A percentile compares a stretch with the other conserved stretches of the same genome.
These are phyloP conservation scores for Xylariaceae sp. DNA, from an alignment of 2,329 filamentous ascomycete genomes.

Conservation along the genomic window DNA sequence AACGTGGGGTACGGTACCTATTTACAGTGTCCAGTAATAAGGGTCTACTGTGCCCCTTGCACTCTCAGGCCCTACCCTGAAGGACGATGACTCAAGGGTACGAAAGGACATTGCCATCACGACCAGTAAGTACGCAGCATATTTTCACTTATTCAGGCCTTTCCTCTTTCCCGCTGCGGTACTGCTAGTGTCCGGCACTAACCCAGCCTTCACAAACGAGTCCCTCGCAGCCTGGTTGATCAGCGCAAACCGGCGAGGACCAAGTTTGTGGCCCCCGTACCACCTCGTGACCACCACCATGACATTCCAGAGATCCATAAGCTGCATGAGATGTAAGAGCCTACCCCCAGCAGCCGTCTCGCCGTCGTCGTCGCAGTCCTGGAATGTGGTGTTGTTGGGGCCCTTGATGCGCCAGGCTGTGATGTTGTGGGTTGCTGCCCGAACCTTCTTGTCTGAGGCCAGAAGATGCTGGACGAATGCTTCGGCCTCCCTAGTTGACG, in stretches of 20 bases:
- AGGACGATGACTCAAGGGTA: too few relatives aligned
- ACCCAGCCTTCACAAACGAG: conserved; percentile 71
- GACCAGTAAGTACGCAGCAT: too few relatives aligned
- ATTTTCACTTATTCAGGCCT: conserved; percentile 23
- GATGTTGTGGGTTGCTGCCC: conserved; percentile 91
- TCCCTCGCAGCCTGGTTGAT: conserved; percentile 86
- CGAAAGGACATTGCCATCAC: too few relatives aligned
- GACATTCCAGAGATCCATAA: conserved; percentile 90
- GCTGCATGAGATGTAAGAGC: conserved; percentile 82
- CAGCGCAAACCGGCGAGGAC: conserved; percentile 81
- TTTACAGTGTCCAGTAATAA: too few relatives aligned
- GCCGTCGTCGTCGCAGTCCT: conserved; percentile 95
- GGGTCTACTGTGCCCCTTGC: too few relatives aligned
- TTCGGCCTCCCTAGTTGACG: conserved; percentile 65
- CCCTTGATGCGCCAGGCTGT: conserved; percentile 82
- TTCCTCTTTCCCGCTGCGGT: conserved; percentile 38
- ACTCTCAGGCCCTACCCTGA: too few relatives aligned
- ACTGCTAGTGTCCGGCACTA: conserved; percentile 49
- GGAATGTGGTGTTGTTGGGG: conserved; percentile 53
- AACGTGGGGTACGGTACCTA: too few relatives aligned
- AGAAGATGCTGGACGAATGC: conserved; percentile 69
- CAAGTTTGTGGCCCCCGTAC: conserved; percentile 89
- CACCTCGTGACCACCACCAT: conserved; percentile 91
- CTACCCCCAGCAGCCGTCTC: conserved; percentile 87
- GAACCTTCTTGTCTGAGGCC: conserved; percentile 74